Conservation (phyloP, 176 grass and related monocot genomes). For the Ampelocalamus luodianensis region DNA sequence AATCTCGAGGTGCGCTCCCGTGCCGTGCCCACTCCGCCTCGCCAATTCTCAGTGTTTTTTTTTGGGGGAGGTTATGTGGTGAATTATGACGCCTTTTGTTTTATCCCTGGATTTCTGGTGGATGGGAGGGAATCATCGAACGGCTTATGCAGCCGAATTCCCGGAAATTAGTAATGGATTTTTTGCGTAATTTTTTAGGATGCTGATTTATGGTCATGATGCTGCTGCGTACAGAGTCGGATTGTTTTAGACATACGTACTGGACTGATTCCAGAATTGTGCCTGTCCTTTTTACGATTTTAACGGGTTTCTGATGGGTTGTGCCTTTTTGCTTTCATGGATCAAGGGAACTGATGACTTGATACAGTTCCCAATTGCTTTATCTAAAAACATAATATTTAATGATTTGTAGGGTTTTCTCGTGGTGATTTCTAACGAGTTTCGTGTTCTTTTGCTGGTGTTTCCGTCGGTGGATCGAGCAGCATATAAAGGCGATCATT, state of each 20-base stretch:
- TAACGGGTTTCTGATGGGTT: slow-evolving; percentile 7
- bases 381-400: neutral
- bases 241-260: neutral
- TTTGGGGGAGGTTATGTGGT: neutral
- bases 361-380: slow-evolving; percentile 9
- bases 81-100: neutral
- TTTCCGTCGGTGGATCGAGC: slow-evolving; percentile 42
- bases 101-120: neutral
- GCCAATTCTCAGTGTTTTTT: neutral
- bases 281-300: neutral
- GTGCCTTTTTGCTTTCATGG: neutral
- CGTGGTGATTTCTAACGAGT: slow-evolving; percentile 22
- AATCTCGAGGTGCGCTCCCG: slow-evolving; percentile 76
- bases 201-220: neutral
- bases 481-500: slow-evolving; percentile 99
- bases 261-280: neutral
- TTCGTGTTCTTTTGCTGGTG: slow-evolving; percentile 38
- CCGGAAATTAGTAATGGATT: neutral
- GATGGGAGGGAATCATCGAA: slow-evolving; percentile 6
- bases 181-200: neutral
- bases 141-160: neutral
- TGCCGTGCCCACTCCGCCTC: neutral
- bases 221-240: neutral
- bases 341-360: neutral
- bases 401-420: neutral